phyloP scores from a whole-genome alignment of 768 basidiomycete species.

The Mycena capillaripes region DNA sequence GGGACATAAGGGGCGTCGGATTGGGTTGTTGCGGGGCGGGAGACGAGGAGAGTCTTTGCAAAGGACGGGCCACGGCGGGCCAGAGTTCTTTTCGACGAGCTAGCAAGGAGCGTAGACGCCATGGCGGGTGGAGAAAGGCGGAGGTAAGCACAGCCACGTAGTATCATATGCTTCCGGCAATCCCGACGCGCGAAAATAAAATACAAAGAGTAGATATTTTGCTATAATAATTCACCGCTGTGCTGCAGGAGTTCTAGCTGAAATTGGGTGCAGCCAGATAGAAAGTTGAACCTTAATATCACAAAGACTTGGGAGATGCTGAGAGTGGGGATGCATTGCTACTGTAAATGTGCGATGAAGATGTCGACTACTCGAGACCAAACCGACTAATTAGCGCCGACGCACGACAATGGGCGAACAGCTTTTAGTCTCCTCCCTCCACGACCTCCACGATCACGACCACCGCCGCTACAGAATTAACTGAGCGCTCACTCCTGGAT shows the following conservation, averaged over 20 bases:
- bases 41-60: constrained; percentile 17
- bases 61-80: constrained; percentile 26
- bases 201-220: not conserved
- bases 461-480: constrained; percentile 9
- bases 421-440: constrained; percentile 24
- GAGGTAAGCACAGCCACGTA: not conserved
- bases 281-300: too few species aligned
- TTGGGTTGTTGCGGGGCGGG: constrained; percentile 27
- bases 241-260: too few species aligned
- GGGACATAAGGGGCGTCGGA: constrained; percentile 64
- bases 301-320: too few species aligned
- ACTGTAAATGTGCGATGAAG: constrained; percentile 14
- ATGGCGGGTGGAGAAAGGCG: constrained; percentile 26
- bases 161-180: constrained; percentile 21
- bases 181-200: not conserved
- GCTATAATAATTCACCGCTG: too few species aligned
- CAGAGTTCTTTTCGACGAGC: constrained; percentile 31
- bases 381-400: constrained; percentile 21
- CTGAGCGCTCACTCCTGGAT: constrained; percentile 80
- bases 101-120: constrained; percentile 33
- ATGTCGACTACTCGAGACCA: constrained; percentile 2
- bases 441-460: not conserved
- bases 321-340: constrained; percentile 30
- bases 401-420: constrained; percentile 20
- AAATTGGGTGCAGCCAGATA: too few species aligned